Conservation (phyloP, 345 rosid species). For the Anastatica hierochuntica region DNA sequence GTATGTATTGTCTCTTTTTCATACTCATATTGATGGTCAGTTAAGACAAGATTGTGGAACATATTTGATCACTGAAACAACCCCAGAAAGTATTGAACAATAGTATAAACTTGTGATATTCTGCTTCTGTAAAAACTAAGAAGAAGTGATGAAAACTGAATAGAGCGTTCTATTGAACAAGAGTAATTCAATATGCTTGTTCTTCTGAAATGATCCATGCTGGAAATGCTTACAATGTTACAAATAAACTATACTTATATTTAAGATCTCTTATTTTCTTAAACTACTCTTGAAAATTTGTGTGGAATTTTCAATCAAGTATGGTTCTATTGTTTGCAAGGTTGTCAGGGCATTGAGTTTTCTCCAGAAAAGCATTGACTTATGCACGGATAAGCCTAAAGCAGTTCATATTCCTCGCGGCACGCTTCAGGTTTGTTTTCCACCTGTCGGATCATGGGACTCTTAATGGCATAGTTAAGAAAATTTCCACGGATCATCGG, state of each 20-base stretch:
- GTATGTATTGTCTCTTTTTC: constrained; percentile 32
- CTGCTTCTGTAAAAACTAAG: neutral
- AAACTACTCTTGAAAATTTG: neutral
- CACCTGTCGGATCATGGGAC: neutral
- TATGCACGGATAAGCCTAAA: constrained; percentile 45
- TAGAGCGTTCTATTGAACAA: neutral
- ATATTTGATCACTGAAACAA: neutral
- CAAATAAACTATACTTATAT: neutral
- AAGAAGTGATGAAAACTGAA: neutral
- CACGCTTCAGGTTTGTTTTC: constrained; percentile 86
- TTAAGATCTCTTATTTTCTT: constrained; percentile 9
- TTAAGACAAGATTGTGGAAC: neutral
- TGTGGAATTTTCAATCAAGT: neutral
- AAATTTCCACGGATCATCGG: neutral
- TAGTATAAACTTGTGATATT: constrained; percentile 1
- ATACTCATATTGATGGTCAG: neutral
- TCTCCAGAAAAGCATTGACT: constrained; percentile 51
- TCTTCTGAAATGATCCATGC: neutral
- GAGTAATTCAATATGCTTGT: constrained; percentile 4
- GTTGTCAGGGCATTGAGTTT: constrained; percentile 74
- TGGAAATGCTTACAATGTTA: neutral
- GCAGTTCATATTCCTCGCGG: constrained; percentile 82
- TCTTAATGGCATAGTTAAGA: neutral
- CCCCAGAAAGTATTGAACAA: neutral
- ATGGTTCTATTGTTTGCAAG: constrained; percentile 34